Percentiles rank a stretch among this genome's conserved stretches.
Conservation (phyloP, 805 yeast genomes). For the Yarrowia keelungensis region DNA sequence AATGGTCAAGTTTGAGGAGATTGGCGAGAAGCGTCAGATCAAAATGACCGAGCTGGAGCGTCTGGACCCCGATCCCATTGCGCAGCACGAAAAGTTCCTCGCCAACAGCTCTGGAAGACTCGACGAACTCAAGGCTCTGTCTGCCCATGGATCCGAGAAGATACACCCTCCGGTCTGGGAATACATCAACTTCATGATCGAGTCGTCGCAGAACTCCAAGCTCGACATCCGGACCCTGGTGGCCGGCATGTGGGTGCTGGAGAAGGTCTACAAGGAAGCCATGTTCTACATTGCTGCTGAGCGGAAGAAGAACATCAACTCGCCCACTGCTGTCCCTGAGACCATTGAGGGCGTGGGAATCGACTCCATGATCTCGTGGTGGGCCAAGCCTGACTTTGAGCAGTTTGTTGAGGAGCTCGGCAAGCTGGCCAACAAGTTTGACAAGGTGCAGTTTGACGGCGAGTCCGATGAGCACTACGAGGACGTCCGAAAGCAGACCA, state of each 20-base stretch:
- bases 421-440: constrained; percentile 14
- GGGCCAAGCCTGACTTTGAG: constrained; percentile 36
- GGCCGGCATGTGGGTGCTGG: constrained; percentile 36
- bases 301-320: constrained; percentile 28
- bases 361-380: constrained; percentile 39
- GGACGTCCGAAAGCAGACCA: constrained; percentile 6
- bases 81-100: constrained; percentile 7
- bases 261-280: constrained; percentile 37
- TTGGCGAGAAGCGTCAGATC: constrained; percentile 20
- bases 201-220: constrained; percentile 2
- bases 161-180: constrained; percentile 35
- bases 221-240: constrained; percentile 27
- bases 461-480: constrained; percentile 5
- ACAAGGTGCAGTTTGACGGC: constrained; percentile 26
- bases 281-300: constrained; percentile 27
- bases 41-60: constrained; percentile 21
- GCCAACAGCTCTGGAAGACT: not conserved
- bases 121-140: constrained; percentile 3
- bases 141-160: constrained; percentile 30
- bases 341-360: constrained; percentile 17
- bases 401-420: constrained; percentile 31
- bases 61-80: constrained; percentile 22
- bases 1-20: constrained; percentile 36
- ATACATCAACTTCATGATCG: constrained; percentile 32
- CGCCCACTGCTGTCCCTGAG: constrained; percentile 17